Percentiles rank a stretch among this genome's conserved stretches.
Conservation (phyloP, 352 stramenopile genomes). For the Phytophthora melonis region DNA sequence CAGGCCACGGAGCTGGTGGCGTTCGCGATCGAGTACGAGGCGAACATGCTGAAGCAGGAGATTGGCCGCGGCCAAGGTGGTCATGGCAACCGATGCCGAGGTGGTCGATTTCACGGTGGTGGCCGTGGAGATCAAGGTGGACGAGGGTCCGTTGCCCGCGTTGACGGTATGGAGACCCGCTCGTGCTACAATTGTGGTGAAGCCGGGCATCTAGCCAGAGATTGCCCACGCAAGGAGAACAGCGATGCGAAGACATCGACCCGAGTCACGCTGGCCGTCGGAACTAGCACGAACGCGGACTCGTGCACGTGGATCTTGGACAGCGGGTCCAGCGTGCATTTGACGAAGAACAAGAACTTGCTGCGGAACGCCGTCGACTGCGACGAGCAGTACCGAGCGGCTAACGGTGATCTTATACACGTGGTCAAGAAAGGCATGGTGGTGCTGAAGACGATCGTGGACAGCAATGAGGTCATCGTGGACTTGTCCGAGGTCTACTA, state of each 20-base stretch:
- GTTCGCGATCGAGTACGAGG: conserved; percentile 7
- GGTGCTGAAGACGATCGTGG: not conserved
- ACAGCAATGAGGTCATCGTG: not conserved
- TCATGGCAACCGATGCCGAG: not conserved
- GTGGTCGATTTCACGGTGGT: not conserved
- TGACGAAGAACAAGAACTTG: too few species aligned
- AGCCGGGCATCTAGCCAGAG: not conserved
- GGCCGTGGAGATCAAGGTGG: conserved; percentile 4
- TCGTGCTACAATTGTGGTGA: not conserved
- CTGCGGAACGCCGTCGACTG: too few species aligned
- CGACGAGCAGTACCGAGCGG: not conserved
- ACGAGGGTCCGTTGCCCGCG: not conserved
- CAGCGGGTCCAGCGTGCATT: too few species aligned
- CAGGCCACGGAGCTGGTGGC: conserved; percentile 3
- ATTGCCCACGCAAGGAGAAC: not conserved
- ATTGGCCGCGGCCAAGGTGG: not conserved
- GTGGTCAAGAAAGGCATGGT: not conserved
- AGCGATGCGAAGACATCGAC: not conserved
- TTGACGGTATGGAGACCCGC: not conserved
- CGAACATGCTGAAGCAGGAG: not conserved
- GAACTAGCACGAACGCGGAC: not conserved
- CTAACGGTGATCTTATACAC: not conserved
- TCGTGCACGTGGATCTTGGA: not conserved
- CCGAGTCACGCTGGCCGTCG: not conserved
- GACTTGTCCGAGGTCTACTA: not conserved